Conservation (phyloP, 140 eudicot genomes). For the Erigeron philadelphicus region DNA sequence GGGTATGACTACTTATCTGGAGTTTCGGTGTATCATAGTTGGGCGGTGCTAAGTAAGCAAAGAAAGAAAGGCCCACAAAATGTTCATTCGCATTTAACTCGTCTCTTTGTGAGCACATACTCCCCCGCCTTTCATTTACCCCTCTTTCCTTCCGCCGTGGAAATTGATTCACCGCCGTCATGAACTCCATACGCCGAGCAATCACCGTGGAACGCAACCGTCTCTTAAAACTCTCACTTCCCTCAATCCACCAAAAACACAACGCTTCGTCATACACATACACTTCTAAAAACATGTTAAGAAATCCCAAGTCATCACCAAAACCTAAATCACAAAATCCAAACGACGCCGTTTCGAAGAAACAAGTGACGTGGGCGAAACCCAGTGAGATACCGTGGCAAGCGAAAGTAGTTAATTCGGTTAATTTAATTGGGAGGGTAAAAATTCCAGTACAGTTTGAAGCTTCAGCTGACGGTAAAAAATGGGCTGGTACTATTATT, state of each 20-base stretch:
- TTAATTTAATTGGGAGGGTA: constrained; percentile 57
- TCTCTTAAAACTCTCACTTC: constrained; percentile 21
- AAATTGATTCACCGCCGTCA: constrained; percentile 18
- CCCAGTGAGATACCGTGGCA: constrained; percentile 75
- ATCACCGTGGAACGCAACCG: constrained; percentile 30
- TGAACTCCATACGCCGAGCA: constrained; percentile 40
- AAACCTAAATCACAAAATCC: constrained; percentile 18
- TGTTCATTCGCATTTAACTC: too few relatives aligned
- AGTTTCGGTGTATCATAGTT: too few relatives aligned
- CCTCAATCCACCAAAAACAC: constrained; percentile 25
- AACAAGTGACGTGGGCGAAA: constrained; percentile 46
- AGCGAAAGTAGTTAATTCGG: constrained; percentile 59
- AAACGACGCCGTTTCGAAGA: constrained; percentile 28
- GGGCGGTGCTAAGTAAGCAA: too few relatives aligned
- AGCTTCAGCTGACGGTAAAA: constrained; percentile 53
- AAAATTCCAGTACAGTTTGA: constrained; percentile 55
- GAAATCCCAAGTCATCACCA: constrained; percentile 18
- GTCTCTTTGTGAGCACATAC: not conserved
- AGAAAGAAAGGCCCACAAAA: too few relatives aligned
- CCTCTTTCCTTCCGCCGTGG: constrained; percentile 7
- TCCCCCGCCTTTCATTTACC: not conserved
- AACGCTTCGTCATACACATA: constrained; percentile 27
- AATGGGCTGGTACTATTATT: constrained; percentile 63
- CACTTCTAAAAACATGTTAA: not conserved
- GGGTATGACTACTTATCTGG: too few relatives aligned